A percentile compares a stretch with the other conserved stretches of the same genome.
These are phyloP conservation scores for Lecanicillium sp. DNA, from an alignment of 2,329 filamentous ascomycete genomes.

Conservation along the genomic window DNA sequence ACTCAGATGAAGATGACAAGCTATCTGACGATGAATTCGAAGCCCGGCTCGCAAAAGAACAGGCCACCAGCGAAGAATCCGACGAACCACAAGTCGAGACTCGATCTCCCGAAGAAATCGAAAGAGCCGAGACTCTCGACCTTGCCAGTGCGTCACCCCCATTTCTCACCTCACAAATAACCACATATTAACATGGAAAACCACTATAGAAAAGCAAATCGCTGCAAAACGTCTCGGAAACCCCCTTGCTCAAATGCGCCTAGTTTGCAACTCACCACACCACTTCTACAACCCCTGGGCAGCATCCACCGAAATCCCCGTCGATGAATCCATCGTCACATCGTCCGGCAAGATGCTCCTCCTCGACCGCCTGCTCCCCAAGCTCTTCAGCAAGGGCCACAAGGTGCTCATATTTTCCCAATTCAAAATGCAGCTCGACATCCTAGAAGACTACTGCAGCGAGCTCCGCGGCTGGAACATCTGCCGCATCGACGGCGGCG, in stretches of 20 bases:
- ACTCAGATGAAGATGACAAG: slow-evolving; percentile 51
- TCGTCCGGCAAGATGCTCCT: slow-evolving; percentile 94
- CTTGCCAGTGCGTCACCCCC: slow-evolving; percentile 57
- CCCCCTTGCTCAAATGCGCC: slow-evolving; percentile 79
- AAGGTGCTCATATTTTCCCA: slow-evolving; percentile 96
- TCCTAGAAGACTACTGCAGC: slow-evolving; percentile 75
- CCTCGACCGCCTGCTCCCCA: slow-evolving; percentile 74
- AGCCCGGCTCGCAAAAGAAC: slow-evolving; percentile 59
- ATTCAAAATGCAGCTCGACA: slow-evolving; percentile 89
- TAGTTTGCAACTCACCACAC: slow-evolving; percentile 89
- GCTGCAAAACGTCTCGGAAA: slow-evolving; percentile 87
- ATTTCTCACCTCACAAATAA: not conserved
- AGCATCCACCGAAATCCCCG: slow-evolving; percentile 43
- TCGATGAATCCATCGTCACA: slow-evolving; percentile 77
- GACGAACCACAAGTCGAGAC: slow-evolving; percentile 20
- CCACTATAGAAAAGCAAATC: slow-evolving; percentile 64
- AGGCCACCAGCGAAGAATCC: slow-evolving; percentile 33
- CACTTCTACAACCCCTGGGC: slow-evolving; percentile 95
- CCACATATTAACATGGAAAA: slow-evolving; percentile 22
- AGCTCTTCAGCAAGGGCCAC: slow-evolving; percentile 65
- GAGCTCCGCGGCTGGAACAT: slow-evolving; percentile 71
- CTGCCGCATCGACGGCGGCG: slow-evolving; percentile 85
- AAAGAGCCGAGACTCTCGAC: slow-evolving; percentile 60
- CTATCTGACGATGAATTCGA: slow-evolving; percentile 83
- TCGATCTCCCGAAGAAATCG: slow-evolving; percentile 49